Base-by-base conservation (phyloP, 1,139 yeast species). In the Lodderomyces beijingensis region DNA sequence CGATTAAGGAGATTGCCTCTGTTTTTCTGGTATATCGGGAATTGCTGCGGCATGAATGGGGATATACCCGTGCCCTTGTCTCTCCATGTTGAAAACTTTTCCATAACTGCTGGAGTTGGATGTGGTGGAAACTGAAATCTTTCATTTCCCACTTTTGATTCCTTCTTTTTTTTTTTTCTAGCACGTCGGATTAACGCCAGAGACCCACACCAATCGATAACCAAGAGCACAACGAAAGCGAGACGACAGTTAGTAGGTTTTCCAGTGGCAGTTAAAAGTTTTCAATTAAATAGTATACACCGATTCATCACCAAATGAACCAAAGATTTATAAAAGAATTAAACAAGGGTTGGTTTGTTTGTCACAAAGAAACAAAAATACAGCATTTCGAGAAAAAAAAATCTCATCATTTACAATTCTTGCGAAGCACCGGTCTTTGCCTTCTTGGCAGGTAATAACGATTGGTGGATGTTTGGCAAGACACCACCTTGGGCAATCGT, bases 401-500 rank as follows among this genome's bases (percentile, higher is more conserved):
- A 19, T 8, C 10, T 8, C 21, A 19, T 7, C 21, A 19, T 25
- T 36, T 78, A 83, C 73, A 83, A 80, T 71, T 83, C 91, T 73
- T 83, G 93, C 59, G 91, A 83, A 69, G 80, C 79, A 49, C 63
- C 63, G 43, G 77, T 71, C 70, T 80, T 79, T 46, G 85, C 74
- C 55, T 87, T 76, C 78, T 89, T 89, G 79, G 88, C 80, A 71
- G 96, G 96, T 68, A 88, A 80, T 69, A 89, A 80, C 75, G 84
- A 83, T 70, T 83, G 89, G 73, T 89, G 96, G 63, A 82, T 83
- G 84, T 89, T 88, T 76, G 95, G 96, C 65, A 87, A 77, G 51
- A 87, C 96, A 83, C 96, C 96, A 83, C 95, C 96, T 74, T 86
- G 95, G 52, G 95, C 95, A 57, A 86, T 87, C 49, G 94, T 84